Base-by-base conservation (phyloP, 768 basidiomycete species). In the Agaricus blazei region DNA sequence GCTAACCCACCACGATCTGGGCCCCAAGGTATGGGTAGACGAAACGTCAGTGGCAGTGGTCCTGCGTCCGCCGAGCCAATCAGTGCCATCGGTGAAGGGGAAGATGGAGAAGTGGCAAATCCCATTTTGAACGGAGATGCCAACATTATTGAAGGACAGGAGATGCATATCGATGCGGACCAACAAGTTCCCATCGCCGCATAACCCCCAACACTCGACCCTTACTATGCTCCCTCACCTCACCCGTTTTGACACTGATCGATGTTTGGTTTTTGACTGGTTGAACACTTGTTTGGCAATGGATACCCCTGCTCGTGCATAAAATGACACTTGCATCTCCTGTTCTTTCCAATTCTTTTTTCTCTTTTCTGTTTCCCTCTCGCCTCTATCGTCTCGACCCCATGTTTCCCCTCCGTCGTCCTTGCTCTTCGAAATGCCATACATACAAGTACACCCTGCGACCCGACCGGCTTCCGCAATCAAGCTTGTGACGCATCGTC, bases 1-100 rank as follows among this genome's bases (percentile, higher is more conserved):
- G 95, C 93, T 29, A 95, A 95, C 70, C 87, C 92, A 34, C 93
- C 92, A 9, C 82, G 91, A 48, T 87, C 88, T 4, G 89, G 88
- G 31, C 87, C 87, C 14, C 88, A 89, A 65, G 88, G 88, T 53
- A 78, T 79, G 26, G 70, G 74, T 7, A 76, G 81, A 58, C 75
- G 84, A 23, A 73, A 73, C 36, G 66, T 62, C 27, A 72, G 72
- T 46, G 74, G 75, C 48, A 72, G 72, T 54, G 55, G 48, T 9
- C 59, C 62, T 15, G 63, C 62, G 45, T 46, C 54, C 8, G 67
- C 58, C 48, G 77, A 75, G 53, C 66, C 72, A n/a, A 61, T 70
- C 26, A 72, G 70, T 49, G 72, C 69, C 7, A 60, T 72, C 40
- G 75, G 68, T 31, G 70, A 71, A 36, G 71, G 69, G 26, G 73